Conservation (phyloP, 2,329 filamentous ascomycete genomes). For the Grosmannia huntii region DNA sequence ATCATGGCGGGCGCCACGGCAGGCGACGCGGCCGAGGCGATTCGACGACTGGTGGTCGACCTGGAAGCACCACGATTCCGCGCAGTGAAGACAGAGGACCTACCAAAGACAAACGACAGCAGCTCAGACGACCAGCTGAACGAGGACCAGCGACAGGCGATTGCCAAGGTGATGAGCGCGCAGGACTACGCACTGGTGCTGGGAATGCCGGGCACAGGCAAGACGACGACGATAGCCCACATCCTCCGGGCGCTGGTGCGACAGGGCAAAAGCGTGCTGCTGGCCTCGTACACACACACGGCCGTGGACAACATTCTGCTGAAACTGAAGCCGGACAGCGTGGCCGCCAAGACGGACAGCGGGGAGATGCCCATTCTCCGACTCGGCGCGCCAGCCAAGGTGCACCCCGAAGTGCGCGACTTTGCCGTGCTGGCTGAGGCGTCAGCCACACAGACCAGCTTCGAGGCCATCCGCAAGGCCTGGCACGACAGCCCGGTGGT, state of each 20-base stretch:
- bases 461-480: slow-evolving; percentile 70
- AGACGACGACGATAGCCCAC: slow-evolving; percentile 95
- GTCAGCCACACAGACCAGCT: slow-evolving; percentile 59
- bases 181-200: slow-evolving; percentile 93
- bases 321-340: slow-evolving; percentile 46
- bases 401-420: slow-evolving; percentile 75
- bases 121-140: slow-evolving; percentile 44
- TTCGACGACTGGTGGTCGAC: slow-evolving; percentile 72
- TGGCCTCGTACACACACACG: slow-evolving; percentile 94
- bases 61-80: slow-evolving; percentile 63
- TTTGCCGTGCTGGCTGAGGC: slow-evolving; percentile 80
- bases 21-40: slow-evolving; percentile 54
- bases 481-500: slow-evolving; percentile 85
- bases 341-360: slow-evolving; percentile 27
- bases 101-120: slow-evolving; percentile 33
- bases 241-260: slow-evolving; percentile 84
- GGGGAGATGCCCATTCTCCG: slow-evolving; percentile 45
- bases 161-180: slow-evolving; percentile 91
- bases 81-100: slow-evolving; percentile 28
- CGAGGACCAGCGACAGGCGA: slow-evolving; percentile 71
- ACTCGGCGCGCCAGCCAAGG: slow-evolving; percentile 72
- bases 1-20: slow-evolving; percentile 73
- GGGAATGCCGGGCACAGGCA: slow-evolving; percentile 96
- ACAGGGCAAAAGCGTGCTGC: slow-evolving; percentile 80
- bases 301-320: slow-evolving; percentile 96